Base-by-base conservation (phyloP, 1,139 yeast genomes). In the Lodderomyces jiufengensis region DNA sequence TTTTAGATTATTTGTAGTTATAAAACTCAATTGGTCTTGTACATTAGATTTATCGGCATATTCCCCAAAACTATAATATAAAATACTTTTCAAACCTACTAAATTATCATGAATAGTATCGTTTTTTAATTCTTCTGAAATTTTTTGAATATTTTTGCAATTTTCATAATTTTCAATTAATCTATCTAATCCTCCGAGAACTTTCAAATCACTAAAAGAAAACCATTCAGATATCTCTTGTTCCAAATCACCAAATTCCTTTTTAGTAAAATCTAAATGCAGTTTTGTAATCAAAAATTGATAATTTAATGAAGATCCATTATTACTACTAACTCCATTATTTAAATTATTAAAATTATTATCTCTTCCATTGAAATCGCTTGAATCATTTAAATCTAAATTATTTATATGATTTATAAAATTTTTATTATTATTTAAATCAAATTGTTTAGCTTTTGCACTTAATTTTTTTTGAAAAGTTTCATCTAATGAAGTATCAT, bases 221-320 rank as follows among this genome's bases (percentile, higher is more conserved):
- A 83, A 83, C 94, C 94, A 83, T 34, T 80, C 82, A 28, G 69
- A 64, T 14, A 82, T 43, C 45, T 81, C 87, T 4, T 59, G 55
- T 9, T 54, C 53, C 20, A 80, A 57, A 0, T 53, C 48, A 5
- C 62, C 64, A 18, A 52, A 49, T 39, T 78, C 83, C 9, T 51
- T 37, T 41, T 70, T 63, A 2, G 62, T 54, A 57, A 76, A 82
- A 2, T 69, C 59, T n/a, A 84, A 50, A 37, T 59, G 62, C 14
- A 59, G 55, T 38, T 62, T 62, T 20, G 62, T 62, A 13, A 61
- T 49, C 25, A 67, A 50, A 36, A 66, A 65, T 34, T 53, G 68
- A 29, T 47, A 49, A 30, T 46, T 50, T 24, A 40, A 24, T 9
- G 25, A 26, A 8, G 9, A 9, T 20, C 37, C 44, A 32, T 22